Evolutionary conservation across 2,329 filamentous ascomycete genomes (phyloP), one percentile per base, ranked within the genome.

Genomic region (Trichoderma koningii): DNA sequence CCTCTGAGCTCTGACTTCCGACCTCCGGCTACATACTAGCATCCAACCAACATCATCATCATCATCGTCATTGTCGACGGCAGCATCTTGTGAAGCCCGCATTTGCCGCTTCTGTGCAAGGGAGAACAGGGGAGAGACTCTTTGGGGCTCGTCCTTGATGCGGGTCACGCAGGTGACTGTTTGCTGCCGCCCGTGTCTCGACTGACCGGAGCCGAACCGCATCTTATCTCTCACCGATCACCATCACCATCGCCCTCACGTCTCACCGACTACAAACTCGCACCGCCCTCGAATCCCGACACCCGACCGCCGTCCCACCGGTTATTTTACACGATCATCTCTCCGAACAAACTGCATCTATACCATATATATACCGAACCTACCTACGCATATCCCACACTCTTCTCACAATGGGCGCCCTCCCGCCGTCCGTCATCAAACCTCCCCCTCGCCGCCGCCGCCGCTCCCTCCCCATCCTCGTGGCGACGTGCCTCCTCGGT

Each of bases 401-500:
- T 12, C 34, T 15, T 34, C n/a, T 30, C 41, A 55, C 7, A 15
- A 63, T 63, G 60, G 60, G 60, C 19, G 50, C 50, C 26, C 55
- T 53, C 44, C 47, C 60, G 5, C 60, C 47, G 12, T 50, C 60
- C 38, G 28, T 55, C 50, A 44, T 55, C 50, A 44, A 44, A 19
- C 26, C 57, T 9, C 50, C 19, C 50, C 51, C 3, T 17, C 55
- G 42, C 34, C 56, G 59, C 23, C 55, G 50, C 59, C 61, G 57
- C 48, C 60, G 55, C 38, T 63, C 47, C 44, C 65, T 64, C 7
- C 44, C 62, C 12, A 2, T 42, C 50, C 19, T 63, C 44, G 30
- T 64, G 6, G 15, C 53, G 55, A n/a, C 64, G 51, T 21, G 55
- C 48, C 34, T 62, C n/a, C 52, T 72, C 62, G 72, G 72, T 66